Conservation (phyloP, 2,329 filamentous ascomycete genomes). For the Fusarium siculi region DNA sequence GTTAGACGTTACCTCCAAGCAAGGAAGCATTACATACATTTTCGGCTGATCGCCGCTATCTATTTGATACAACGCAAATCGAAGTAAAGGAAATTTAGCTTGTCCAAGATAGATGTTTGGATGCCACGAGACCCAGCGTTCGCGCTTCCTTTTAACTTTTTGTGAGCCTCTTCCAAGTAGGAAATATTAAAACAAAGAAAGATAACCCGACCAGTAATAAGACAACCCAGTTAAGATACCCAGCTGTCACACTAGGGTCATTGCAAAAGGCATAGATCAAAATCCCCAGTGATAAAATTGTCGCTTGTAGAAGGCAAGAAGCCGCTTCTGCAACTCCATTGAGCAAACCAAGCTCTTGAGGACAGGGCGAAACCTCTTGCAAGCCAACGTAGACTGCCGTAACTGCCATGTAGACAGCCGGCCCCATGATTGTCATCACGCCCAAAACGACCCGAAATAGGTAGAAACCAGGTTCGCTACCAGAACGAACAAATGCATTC, state of each 20-base stretch:
- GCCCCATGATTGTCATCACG: not conserved
- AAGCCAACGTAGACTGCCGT: not conserved
- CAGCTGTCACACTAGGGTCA: not conserved
- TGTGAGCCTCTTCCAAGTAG: not conserved
- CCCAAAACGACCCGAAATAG: not conserved
- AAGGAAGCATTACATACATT: too few relatives aligned
- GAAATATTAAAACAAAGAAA: not conserved
- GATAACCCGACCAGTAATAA: not conserved
- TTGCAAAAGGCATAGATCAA: not conserved
- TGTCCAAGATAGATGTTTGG: too few relatives aligned
- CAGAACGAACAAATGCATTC: not conserved
- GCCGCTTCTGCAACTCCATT: not conserved
- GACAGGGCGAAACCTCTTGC: not conserved
- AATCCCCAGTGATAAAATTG: not conserved
- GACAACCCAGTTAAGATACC: not conserved
- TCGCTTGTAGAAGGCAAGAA: not conserved
- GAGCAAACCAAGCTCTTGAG: not conserved
- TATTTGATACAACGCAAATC: rapidly evolving
- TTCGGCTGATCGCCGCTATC: not conserved
- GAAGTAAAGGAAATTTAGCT: too few relatives aligned
- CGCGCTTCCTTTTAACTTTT: not conserved
- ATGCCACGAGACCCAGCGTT: rapidly evolving
- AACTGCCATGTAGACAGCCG: not conserved
- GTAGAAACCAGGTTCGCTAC: not conserved
- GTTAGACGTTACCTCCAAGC: not conserved